Base-by-base conservation (phyloP, 2,329 filamentous ascomycete genomes). In the Sporothrix variecibatus region DNA sequence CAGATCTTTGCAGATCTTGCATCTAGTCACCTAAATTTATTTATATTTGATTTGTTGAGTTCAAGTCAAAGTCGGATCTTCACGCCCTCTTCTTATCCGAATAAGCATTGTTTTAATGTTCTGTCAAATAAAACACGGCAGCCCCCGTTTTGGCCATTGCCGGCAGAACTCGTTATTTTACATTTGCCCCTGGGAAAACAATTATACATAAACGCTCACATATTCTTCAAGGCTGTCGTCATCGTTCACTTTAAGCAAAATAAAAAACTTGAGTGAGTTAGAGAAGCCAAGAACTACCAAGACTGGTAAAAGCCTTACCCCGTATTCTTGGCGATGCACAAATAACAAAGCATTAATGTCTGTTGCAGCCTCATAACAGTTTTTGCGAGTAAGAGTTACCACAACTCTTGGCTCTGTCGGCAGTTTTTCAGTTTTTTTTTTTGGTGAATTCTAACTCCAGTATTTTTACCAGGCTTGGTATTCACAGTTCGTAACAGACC, bases 311-410 rank as follows among this genome's bases (percentile, higher is more conserved):
- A 26, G 38, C 62, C 23, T 46, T 67, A 43, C 62, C 62, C 62
- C 62, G 62, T 43, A 46, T 28, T 67, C 62, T 67, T 67, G 62
- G 62, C 62, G 62, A 67, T 46, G n/a, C 40, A 64, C 60, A 8
- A 43, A 43, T 5, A 38, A 43, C 40, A 12, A 43, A 43, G 40
- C 40, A 43, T 43, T 11, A 12, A 7, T 2, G 40, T 11, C 15
- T 43, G 40, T 11, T 43, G 15, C 40, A 43, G 40, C 15, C 20
- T 23, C 23, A 6, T 53, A 23, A 53, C 49, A 53, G 46, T 2
- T 23, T 53, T 23, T 53, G 23, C 20, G 23, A 53, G 40, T 11
- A 11, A 43, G 11, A 6, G 2, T 43, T 11, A 6, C 15, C 2
- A 11, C 40, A 43, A 2, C 11, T 12, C 40, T 43, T 43, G 40